Evolutionary conservation across 805 yeast species (phyloP), one percentile per base, ranked within the genome.

Genomic region (Yueomyces sp.): DNA sequence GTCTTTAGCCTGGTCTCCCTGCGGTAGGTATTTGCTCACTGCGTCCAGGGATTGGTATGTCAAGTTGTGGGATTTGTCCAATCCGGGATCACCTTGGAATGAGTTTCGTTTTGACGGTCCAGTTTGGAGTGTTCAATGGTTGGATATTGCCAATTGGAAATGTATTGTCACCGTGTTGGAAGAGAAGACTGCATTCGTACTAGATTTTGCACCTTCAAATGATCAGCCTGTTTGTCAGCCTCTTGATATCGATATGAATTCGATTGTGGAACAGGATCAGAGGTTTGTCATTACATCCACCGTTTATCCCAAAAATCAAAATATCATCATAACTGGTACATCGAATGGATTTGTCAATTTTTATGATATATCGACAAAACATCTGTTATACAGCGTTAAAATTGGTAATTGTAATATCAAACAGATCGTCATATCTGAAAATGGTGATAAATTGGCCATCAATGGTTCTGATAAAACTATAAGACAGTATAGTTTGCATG

Each of bases 1-100:
- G 29, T 77, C 88, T 1, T 45, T 82, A 19, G 65, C 73, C 46
- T 88, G 96, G 96, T 79, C 90, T 0, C 49, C 52, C 0, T 76
- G 81, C 58, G 92, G 94, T 0, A 59, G 83, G 28, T 85, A 73
- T 52, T 52, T 88, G 2, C 63, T 88, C 3, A 70, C 84, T 3
- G 68, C 86, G 11, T 76, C 88, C 0, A 76, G 86, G 52, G 96
- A 90, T 59, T 87, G 95, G 92, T 71, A 69, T 42, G 74, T 81
- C 38, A 76, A 81, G 41, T 55, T 87, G 31, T 88, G 96, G 95
- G 95, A 86, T 62, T 60, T 88, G 48, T 49, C 60, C 28, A 53
- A 47, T 5, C 65, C 52, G 56, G 66, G 40, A 47, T 56, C 40
- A 67, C 74, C 42, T 55, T 68, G 39, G 39, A 48, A 65, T 71